Evolutionary conservation across 2,329 filamentous ascomycete species (phyloP).

Genomic region (Fusarium sulawesiense): DNA sequence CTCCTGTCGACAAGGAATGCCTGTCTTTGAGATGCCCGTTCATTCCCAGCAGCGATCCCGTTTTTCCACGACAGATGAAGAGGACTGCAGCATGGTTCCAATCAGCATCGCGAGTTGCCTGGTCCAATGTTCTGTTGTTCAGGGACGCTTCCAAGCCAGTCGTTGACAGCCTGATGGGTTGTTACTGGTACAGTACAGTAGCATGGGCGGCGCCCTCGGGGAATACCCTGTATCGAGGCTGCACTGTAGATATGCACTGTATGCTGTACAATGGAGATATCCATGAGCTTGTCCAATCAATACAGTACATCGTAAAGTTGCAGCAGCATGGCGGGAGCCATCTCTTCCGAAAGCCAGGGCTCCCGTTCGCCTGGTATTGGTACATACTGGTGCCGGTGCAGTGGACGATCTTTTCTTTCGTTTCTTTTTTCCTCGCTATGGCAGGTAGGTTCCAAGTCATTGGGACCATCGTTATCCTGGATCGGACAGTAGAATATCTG

Average conservation of each 20-base stretch:
- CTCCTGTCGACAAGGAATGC: conserved; percentile 41
- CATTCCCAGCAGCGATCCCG: conserved; percentile 23
- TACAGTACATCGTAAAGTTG: conserved; percentile 11
- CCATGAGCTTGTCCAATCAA: conserved; percentile 20
- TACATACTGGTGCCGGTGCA: conserved; percentile 24
- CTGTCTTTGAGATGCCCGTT: conserved; percentile 33
- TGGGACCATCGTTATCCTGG: background rate
- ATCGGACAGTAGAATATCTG: background rate
- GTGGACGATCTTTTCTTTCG: conserved; percentile 16
- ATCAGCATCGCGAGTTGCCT: conserved; percentile 29
- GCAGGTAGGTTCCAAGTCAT: background rate
- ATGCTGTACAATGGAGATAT: conserved; percentile 4
- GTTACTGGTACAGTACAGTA: background rate
- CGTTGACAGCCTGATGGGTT: conserved; percentile 6
- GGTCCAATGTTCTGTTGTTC: conserved; percentile 4
- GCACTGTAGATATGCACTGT: conserved; percentile 39
- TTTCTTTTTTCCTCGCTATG: conserved; percentile 18
- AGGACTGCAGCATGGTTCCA: conserved; percentile 42
- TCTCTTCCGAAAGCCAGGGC: conserved; percentile 23
- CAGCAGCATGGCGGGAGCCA: conserved; percentile 22
- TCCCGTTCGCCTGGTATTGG: conserved; percentile 34
- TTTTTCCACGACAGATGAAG: conserved; percentile 41
- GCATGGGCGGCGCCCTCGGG: conserved; percentile 29
- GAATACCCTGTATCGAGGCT: conserved; percentile 16
- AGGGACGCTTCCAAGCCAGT: conserved; percentile 38